Evolutionary conservation across 495 filamentous ascomycete species (phyloP).

Genomic region (Penicillium fimorum): DNA sequence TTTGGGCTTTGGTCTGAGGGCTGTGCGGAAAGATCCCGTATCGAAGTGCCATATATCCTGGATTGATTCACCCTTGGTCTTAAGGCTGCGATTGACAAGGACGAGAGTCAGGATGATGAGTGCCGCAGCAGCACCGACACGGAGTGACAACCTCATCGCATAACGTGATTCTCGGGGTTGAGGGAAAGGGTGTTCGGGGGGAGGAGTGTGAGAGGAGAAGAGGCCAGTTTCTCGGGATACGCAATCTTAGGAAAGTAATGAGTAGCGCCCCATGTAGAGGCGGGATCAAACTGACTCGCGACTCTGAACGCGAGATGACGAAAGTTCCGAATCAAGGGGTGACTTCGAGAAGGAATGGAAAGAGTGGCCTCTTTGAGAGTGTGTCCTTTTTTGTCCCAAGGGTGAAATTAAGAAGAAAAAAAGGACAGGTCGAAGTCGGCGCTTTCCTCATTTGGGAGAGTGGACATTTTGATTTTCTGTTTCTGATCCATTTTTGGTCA

Average conservation of each 20-base stretch:
- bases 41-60: slow-evolving; percentile 34
- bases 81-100: slow-evolving; percentile 36
- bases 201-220: background rate
- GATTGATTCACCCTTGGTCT: slow-evolving; percentile 26
- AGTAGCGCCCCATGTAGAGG: slow-evolving; percentile 12
- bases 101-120: slow-evolving; percentile 37
- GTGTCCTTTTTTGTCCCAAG: background rate
- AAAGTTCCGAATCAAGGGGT: slow-evolving; percentile 11
- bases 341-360: slow-evolving; percentile 4
- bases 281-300: background rate
- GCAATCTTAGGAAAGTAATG: slow-evolving; percentile 11
- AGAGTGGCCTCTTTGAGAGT: background rate
- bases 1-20: slow-evolving; percentile 17
- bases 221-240: slow-evolving; percentile 6
- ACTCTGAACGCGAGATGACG: slow-evolving; percentile 5
- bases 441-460: slow-evolving; percentile 4
- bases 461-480: background rate
- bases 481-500: background rate
- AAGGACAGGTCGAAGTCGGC: background rate
- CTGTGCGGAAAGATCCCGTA: slow-evolving; percentile 23
- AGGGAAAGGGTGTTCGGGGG: background rate
- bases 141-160: slow-evolving; percentile 47
- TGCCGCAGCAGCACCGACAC: slow-evolving; percentile 33
- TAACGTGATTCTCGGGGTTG: slow-evolving; percentile 23
- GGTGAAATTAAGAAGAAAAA: background rate